Evolutionary conservation across 805 yeast species (phyloP), one percentile per base, ranked within the genome.

Genomic region (Maudiozyma serrabonitensis): DNA sequence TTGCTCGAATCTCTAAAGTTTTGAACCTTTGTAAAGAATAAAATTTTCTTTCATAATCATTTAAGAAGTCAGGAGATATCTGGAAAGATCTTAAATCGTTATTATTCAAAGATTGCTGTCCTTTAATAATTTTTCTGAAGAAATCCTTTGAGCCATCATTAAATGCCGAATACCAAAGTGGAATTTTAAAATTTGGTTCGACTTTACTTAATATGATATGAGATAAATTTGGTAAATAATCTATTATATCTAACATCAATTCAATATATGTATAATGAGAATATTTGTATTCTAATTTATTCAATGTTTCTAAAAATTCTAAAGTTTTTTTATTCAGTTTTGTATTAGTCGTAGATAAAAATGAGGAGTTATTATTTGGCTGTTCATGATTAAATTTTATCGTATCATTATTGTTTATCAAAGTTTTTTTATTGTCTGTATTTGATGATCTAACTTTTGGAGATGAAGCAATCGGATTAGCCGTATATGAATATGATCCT

Each of bases 141-240:
- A 65, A 65, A 32, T 64, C 68, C 38, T 56, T 56, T 4, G 68
- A 58, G 0, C 67, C 66, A 49, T 65, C 67, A 46, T 65, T 65
- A 19, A 65, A 54, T 18, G 57, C 63, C 12, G 68, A 64, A 43
- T 65, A 65, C 68, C 68, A 65, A 18, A 79, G 62, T 3, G 82
- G 79, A 15, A 80, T 74, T 34, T 74, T 72, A 56, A 80, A 80
- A 21, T 72, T 72, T 6, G 81, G 80, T 4, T 80, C 71, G 1
- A 80, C 70, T 43, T 78, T 74, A 19, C 66, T 62, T 11, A 80
- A 52, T 15, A 60, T 56, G 6, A 80, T 55, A 23, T 65, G 66
- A 32, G 68, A 59, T 8, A 79, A 52, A 41, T 78, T 79, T 41
- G 75, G 80, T 7, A 78, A 66, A 35, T 72, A 71, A 41, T 70